These are phyloP conservation scores for Komagataella kurtzmanii DNA, from an alignment of 805 yeast species.

Conservation along the genomic window DNA sequence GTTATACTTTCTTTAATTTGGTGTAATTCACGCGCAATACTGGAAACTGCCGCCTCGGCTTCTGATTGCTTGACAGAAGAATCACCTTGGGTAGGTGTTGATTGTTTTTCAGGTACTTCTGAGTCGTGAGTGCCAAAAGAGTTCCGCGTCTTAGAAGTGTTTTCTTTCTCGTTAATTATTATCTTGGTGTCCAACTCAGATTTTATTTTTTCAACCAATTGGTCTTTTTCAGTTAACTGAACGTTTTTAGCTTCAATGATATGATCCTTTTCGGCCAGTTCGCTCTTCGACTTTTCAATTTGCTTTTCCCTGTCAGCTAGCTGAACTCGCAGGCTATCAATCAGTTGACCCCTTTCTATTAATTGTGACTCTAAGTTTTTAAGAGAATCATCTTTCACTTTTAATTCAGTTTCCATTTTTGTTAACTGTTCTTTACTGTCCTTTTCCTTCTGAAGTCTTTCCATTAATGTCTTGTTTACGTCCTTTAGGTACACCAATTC, in stretches of 20 bases:
- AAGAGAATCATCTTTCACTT: neutral
- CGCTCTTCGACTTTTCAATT: neutral
- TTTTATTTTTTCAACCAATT: neutral
- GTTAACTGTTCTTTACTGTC: neutral
- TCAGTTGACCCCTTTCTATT: neutral
- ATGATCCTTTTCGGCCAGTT: neutral
- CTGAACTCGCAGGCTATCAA: neutral
- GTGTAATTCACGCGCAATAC: neutral
- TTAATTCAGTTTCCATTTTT: neutral
- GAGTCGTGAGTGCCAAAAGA: neutral
- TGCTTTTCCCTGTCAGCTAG: neutral
- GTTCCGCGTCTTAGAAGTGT: neutral
- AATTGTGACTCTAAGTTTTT: neutral
- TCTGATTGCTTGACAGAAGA: neutral
- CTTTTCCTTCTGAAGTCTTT: slow-evolving; percentile 2
- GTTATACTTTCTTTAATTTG: neutral
- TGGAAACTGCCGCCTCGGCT: neutral
- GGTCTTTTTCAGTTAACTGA: neutral
- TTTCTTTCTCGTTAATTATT: neutral
- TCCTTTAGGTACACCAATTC: slow-evolving; percentile 2
- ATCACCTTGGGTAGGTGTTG: neutral
- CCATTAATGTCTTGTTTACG: slow-evolving; percentile 5
- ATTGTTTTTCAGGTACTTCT: neutral
- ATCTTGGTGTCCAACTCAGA: neutral
- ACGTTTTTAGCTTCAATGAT: neutral